A percentile compares a stretch with the other conserved stretches of the same genome.
These are phyloP conservation scores for Lasiodiplodia hormozganensis DNA, from an alignment of 2,329 filamentous ascomycete genomes.

Conservation along the genomic window DNA sequence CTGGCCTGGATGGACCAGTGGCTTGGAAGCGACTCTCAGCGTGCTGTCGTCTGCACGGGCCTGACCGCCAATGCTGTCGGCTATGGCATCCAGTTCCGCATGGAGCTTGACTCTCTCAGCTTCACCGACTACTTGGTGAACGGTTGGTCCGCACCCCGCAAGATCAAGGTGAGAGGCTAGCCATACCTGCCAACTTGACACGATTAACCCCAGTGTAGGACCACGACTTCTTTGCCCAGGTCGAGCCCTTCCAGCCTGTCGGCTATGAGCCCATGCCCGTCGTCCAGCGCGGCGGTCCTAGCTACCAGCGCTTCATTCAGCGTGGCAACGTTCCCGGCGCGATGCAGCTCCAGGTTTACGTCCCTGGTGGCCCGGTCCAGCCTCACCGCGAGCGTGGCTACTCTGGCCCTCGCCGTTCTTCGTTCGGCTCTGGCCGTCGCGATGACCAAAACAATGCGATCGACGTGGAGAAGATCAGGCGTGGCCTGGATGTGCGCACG, in stretches of 20 bases:
- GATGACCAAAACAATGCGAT: constrained; percentile 46
- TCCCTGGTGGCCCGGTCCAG: constrained; percentile 18
- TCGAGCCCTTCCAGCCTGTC: background rate
- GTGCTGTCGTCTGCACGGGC: constrained; percentile 30
- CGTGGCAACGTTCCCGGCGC: background rate
- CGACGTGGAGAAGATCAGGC: constrained; percentile 44
- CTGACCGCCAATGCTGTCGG: constrained; percentile 34
- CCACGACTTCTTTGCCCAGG: background rate
- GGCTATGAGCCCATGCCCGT: background rate
- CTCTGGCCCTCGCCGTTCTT: constrained; percentile 16
- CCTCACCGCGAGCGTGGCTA: constrained; percentile 34
- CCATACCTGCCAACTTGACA: constrained; percentile 6
- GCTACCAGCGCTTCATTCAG: background rate
- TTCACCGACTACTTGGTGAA: background rate
- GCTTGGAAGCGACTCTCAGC: constrained; percentile 31
- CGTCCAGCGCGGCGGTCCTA: background rate
- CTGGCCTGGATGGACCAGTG: constrained; percentile 31
- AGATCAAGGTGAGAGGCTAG: constrained; percentile 35
- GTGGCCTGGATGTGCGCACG: constrained; percentile 58
- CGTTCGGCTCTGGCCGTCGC: constrained; percentile 1
- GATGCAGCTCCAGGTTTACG: background rate
- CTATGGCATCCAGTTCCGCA: constrained; percentile 36
- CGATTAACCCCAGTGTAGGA: constrained; percentile 22
- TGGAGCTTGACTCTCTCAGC: constrained; percentile 41
- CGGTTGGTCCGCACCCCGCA: constrained; percentile 26